Evolutionary conservation across 2,329 filamentous ascomycete species (phyloP).

Genomic region (Diplodia intermedia): DNA sequence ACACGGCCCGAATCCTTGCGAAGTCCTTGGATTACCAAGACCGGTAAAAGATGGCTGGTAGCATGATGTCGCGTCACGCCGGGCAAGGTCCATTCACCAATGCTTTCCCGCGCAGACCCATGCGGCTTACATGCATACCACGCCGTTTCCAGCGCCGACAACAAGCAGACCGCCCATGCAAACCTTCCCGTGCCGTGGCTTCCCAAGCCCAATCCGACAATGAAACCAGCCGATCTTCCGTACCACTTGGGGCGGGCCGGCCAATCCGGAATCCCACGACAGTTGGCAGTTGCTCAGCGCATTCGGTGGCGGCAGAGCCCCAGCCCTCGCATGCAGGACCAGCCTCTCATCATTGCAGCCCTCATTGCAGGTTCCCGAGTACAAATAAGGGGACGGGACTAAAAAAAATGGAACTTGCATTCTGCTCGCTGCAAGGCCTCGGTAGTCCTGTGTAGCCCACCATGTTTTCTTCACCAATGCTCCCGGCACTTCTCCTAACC

Average conservation of each 20-base stretch:
- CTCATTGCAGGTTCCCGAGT: not conserved
- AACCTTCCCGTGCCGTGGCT: not conserved
- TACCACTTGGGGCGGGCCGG: not conserved
- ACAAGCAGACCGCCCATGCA: not conserved
- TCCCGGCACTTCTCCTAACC: not conserved
- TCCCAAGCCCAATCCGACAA: not conserved
- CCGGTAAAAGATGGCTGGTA: conserved; percentile 7
- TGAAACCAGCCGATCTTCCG: not conserved
- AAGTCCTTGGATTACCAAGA: not conserved
- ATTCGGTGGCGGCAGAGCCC: not conserved
- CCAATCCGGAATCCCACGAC: conserved; percentile 14
- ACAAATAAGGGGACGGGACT: not conserved
- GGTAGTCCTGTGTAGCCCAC: not conserved
- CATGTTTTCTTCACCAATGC: not conserved
- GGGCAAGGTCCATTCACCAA: not conserved
- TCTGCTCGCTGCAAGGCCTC: not conserved
- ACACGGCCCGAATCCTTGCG: not conserved
- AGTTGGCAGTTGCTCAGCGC: not conserved
- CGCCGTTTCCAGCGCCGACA: not conserved
- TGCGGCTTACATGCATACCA: conserved; percentile 20
- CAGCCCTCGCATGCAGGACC: not conserved
- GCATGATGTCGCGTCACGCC: not conserved
- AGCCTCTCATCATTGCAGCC: not conserved
- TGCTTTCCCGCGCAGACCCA: not conserved
- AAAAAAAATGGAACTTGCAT: not conserved